phyloP scores from a whole-genome alignment of 2,329 filamentous ascomycete genomes.

The Fusarium ramigenum region DNA sequence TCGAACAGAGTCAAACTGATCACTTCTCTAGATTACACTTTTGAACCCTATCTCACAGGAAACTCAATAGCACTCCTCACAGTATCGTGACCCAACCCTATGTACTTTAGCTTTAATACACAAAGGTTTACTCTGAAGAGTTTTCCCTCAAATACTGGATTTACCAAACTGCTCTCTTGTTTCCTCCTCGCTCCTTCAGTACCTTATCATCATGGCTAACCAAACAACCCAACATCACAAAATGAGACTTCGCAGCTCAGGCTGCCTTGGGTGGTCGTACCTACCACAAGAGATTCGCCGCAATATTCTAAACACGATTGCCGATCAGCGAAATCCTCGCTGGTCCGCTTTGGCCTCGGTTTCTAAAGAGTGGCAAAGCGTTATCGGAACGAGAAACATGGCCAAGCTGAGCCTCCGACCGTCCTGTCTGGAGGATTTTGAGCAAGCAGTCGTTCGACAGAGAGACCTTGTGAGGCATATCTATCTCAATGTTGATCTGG shows the following conservation, averaged over 20 bases:
- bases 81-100: not conserved
- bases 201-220: not conserved
- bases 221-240: not conserved
- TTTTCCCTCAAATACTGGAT: rapidly evolving
- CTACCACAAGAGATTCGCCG: not conserved
- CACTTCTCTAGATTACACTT: not conserved
- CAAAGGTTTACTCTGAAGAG: not conserved
- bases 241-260: not conserved
- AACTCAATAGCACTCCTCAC: not conserved
- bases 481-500: not conserved
- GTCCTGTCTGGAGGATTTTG: not conserved
- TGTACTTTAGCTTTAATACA: not conserved
- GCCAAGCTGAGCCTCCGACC: not conserved
- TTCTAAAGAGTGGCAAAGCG: conserved; percentile 5
- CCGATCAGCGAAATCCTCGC: not conserved
- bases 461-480: conserved; percentile 1
- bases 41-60: not conserved
- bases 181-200: not conserved
- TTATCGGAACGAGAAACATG: conserved; percentile 9
- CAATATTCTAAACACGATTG: not conserved
- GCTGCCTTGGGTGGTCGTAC: not conserved
- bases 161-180: rapidly evolving
- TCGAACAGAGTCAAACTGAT: not conserved
- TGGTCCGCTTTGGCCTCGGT: conserved; percentile 9
- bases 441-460: not conserved